Evolutionary conservation across 1,284 basidiomycete species (phyloP).

Genomic region (Tremellales sp.): DNA sequence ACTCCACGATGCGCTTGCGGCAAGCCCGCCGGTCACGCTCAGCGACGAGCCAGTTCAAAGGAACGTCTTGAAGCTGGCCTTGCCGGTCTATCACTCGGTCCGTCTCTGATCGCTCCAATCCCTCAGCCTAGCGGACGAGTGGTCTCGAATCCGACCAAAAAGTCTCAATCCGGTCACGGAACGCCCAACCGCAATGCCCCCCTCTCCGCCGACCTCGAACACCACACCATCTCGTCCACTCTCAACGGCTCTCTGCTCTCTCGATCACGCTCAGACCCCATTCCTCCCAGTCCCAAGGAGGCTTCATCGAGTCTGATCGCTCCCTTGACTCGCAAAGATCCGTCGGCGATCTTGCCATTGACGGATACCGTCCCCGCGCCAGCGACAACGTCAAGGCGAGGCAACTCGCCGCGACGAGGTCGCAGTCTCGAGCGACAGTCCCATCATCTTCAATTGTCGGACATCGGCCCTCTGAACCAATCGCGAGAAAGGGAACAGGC

Average conservation of each 20-base stretch:
- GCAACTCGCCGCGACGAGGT: conserved; percentile 20
- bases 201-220: conserved; percentile 9
- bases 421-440: conserved; percentile 30
- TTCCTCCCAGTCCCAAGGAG: conserved; percentile 15
- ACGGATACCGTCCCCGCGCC: conserved; percentile 2
- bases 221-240: conserved; percentile 9
- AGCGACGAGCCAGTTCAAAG: conserved; percentile 19
- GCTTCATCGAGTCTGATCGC: conserved; percentile 4
- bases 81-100: conserved; percentile 30
- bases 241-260: conserved; percentile 29
- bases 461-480: conserved; percentile 23
- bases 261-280: conserved; percentile 42
- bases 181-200: conserved; percentile 9
- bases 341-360: not conserved
- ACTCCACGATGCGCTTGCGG: conserved; percentile 42
- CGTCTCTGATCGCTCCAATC: conserved; percentile 14
- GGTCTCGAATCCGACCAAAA: conserved; percentile 15
- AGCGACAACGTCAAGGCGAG: conserved; percentile 1
- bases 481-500: conserved; percentile 38
- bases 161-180: conserved; percentile 2
- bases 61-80: conserved; percentile 30
- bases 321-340: not conserved
- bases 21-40: conserved; percentile 31
- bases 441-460: conserved; percentile 14
- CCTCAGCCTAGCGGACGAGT: conserved; percentile 12